These are phyloP conservation scores for Phytophthora citricola DNA, from an alignment of 352 stramenopile species.

Conservation along the genomic window DNA sequence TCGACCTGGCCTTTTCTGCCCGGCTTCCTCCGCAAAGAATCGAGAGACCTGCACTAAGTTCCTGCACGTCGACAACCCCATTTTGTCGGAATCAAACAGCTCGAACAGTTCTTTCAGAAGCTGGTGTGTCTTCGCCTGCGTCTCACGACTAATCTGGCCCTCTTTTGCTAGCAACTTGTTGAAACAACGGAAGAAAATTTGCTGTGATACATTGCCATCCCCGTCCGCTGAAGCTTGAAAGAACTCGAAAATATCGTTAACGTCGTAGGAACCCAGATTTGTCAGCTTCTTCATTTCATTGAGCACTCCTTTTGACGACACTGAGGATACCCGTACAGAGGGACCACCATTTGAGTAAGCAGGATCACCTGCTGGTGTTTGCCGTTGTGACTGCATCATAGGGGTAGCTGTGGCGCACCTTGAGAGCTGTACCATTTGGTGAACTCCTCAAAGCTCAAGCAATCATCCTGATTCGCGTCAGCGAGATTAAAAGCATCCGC, in stretches of 20 bases:
- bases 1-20: constrained; percentile 72
- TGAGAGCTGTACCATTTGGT: constrained; percentile 81
- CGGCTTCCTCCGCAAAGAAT: constrained; percentile 85
- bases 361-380: not conserved
- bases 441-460: constrained; percentile 86
- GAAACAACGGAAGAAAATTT: constrained; percentile 85
- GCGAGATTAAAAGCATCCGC: constrained; percentile 66
- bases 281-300: constrained; percentile 84
- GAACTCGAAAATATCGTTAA: constrained; percentile 90
- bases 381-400: constrained; percentile 21
- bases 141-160: constrained; percentile 41
- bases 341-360: constrained; percentile 4
- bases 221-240: constrained; percentile 76
- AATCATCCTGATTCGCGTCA: constrained; percentile 71
- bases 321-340: constrained; percentile 18
- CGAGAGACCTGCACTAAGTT: constrained; percentile 86
- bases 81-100: constrained; percentile 86
- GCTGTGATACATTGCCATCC: constrained; percentile 66
- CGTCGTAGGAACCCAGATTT: constrained; percentile 80
- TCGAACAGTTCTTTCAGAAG: constrained; percentile 80
- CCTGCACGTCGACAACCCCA: constrained; percentile 84
- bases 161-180: constrained; percentile 78
- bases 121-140: constrained; percentile 50
- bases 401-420: constrained; percentile 9
- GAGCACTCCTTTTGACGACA: constrained; percentile 54